Evolutionary conservation across 306 rosid species (phyloP), one percentile per base, ranked within the genome.

Genomic region (Acmispon strigosus): DNA sequence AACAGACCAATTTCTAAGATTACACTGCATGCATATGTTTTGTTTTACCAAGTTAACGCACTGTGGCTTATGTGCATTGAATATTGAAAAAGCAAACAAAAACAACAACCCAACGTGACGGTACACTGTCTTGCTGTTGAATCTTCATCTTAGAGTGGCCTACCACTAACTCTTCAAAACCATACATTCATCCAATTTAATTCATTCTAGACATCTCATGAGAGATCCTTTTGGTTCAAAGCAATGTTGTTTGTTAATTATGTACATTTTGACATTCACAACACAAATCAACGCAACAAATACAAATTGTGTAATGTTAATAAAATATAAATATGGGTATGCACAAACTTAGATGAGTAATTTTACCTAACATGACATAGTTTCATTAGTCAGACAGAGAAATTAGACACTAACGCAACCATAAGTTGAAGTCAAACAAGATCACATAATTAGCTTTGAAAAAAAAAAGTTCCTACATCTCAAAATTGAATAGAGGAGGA

Each of bases 151-250:
- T 34, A 15, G 8, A 77, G 45, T 77, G 77, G 50, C 11, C n/a
- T 53, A 5, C 74, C 73, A 78, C 74, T 78, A 67, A 50, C 70
- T 66, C 20, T 37, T 58, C 18, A 58, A 76, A 10, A 39, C 50
- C 68, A 44, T 37, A 62, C 15, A 52, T 32, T 32, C 37, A 32
- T 5, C 37, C 37, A 32, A 6, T 6, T 32, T 32, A 32, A 32
- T 32, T 32, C 8, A 32, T 29, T 57, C 60, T 19, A 66, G 19
- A 66, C 47, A 52, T 45, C 44, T 24, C 18, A 65, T 13, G 10
- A 15, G 47, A 73, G 0, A 15, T 14, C 34, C 15, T 64, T 41
- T 41, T 5, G 24, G 17, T 53, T 56, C 42, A 64, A 27, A 41
- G 13, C 32, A 56, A n/a, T 64, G 20, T 62, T 22, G 45, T 39